Conservation (phyloP, 352 stramenopile species). For the Globisporangium parvum region DNA sequence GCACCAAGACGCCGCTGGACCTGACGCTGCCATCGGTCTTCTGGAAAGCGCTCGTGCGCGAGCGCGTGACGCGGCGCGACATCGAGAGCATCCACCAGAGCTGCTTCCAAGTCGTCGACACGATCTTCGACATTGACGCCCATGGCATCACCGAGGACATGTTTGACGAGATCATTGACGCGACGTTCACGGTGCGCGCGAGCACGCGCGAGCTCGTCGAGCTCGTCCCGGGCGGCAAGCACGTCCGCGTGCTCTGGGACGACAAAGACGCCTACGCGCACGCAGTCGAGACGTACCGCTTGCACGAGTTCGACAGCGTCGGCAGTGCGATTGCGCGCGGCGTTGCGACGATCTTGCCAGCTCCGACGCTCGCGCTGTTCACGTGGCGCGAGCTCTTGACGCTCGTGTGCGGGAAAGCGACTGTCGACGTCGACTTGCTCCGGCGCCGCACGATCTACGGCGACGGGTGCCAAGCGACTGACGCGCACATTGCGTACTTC, state of each 20-base stretch:
- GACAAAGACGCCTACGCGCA: constrained; percentile 81
- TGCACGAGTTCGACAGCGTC: constrained; percentile 75
- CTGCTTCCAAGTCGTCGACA: constrained; percentile 87
- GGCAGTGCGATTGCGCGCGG: constrained; percentile 71
- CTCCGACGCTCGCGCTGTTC: constrained; percentile 73
- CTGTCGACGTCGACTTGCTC: constrained; percentile 85
- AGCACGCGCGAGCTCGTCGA: constrained; percentile 75
- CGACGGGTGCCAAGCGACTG: constrained; percentile 77
- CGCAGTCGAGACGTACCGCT: constrained; percentile 71
- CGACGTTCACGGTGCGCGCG: constrained; percentile 86
- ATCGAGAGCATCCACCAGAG: constrained; percentile 79
- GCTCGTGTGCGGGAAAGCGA: constrained; percentile 87
- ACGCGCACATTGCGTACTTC: constrained; percentile 87
- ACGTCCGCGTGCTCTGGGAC: constrained; percentile 87
- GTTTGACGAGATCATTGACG: constrained; percentile 90
- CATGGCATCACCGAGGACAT: constrained; percentile 79
- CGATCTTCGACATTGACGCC: constrained; percentile 72
- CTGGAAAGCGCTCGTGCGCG: constrained; percentile 90
- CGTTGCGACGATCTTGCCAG: constrained; percentile 82
- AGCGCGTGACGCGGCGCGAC: constrained; percentile 73
- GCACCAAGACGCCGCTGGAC: constrained; percentile 90
- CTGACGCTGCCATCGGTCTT: constrained; percentile 89
- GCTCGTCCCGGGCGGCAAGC: constrained; percentile 67
- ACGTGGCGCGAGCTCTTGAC: constrained; percentile 86
- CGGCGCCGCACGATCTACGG: constrained; percentile 87